These are phyloP conservation scores for Omphalotus guepiniiformis DNA, from an alignment of 768 basidiomycete species.

Conservation along the genomic window DNA sequence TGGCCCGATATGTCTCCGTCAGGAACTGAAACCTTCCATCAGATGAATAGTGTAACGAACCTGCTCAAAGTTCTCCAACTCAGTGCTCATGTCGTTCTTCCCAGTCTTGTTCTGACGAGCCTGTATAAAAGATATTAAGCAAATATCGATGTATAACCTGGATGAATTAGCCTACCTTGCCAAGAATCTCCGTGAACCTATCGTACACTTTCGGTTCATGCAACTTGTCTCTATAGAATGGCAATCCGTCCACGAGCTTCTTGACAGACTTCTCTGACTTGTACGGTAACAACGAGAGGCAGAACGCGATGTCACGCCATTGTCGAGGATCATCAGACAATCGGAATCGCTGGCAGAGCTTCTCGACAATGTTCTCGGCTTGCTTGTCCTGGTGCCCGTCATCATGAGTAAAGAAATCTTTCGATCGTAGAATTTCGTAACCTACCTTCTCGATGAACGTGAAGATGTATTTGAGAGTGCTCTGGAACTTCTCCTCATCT, in stretches of 20 bases:
- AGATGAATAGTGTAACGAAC: conserved; percentile 33
- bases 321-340: conserved; percentile 85
- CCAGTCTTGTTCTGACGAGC: conserved; percentile 82
- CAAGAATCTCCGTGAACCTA: conserved; percentile 86
- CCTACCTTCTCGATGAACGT: conserved; percentile 92
- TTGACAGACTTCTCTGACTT: conserved; percentile 96
- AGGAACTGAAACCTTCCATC: conserved; percentile 1
- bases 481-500: conserved; percentile 88
- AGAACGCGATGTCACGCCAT: conserved; percentile 97
- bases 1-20: conserved; percentile 29
- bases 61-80: conserved; percentile 91
- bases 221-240: conserved; percentile 93
- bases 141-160: not conserved
- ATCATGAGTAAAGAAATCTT: not conserved
- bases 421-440: not conserved
- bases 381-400: conserved; percentile 78
- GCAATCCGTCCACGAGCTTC: conserved; percentile 90
- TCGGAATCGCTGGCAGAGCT: conserved; percentile 94
- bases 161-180: conserved; percentile 52
- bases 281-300: conserved; percentile 91
- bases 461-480: conserved; percentile 93
- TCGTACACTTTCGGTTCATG: conserved; percentile 81
- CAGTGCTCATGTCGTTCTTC: conserved; percentile 87
- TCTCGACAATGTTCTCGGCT: conserved; percentile 96
- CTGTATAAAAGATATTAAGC: conserved; percentile 29